Conservation (phyloP, 352 stramenopile genomes). For the Aphanomyces stellatus region DNA sequence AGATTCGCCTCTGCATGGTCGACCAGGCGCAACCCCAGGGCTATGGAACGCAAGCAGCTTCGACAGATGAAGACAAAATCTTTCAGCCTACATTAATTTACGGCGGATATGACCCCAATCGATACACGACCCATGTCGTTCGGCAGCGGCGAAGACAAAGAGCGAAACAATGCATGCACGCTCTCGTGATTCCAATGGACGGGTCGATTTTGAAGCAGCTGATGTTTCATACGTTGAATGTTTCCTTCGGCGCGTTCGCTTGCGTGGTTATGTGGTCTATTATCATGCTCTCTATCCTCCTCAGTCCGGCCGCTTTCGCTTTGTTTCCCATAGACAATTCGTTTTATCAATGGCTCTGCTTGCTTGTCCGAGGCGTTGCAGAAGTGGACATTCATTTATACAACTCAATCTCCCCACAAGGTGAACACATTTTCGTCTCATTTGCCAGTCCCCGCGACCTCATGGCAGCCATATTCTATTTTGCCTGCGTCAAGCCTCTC, state of each 20-base stretch:
- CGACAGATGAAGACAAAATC: not conserved
- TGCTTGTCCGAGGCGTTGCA: not conserved
- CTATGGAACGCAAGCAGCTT: not conserved
- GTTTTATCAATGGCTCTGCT: not conserved
- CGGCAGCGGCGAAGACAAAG: not conserved
- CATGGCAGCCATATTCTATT: not conserved
- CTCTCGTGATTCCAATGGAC: not conserved
- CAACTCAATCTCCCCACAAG: conserved; percentile 5
- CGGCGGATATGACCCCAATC: not conserved
- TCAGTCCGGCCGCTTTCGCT: not conserved
- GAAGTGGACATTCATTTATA: conserved; percentile 1
- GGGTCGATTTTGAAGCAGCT: not conserved
- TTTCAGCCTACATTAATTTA: not conserved
- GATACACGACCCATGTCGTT: not conserved
- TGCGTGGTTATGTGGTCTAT: not conserved
- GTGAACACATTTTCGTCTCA: conserved; percentile 4
- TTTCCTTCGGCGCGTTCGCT: not conserved
- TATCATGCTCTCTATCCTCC: not conserved
- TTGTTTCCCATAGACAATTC: too few relatives aligned
- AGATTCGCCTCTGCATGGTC: too few relatives aligned
- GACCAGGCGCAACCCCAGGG: too few relatives aligned
- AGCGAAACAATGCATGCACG: not conserved
- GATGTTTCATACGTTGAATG: not conserved
- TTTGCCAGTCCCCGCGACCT: not conserved
- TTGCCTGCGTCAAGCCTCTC: not conserved